Base-by-base conservation (phyloP, 129 eudicot species). In the Arctium minus region DNA sequence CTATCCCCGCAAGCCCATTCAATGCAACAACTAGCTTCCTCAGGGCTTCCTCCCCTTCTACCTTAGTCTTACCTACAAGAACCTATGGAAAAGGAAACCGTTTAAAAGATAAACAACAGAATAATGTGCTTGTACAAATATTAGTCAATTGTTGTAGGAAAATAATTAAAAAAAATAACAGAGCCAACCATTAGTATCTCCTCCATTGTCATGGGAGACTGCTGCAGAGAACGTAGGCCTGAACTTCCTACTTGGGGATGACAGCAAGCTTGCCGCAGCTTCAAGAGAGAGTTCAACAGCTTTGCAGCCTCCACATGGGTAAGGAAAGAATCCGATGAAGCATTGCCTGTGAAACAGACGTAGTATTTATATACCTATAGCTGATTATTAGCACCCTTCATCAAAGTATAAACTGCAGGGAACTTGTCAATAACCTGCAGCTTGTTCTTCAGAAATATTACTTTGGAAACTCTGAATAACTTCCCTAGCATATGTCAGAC, bases 231-330 rank as follows among this genome's bases (percentile, higher is more conserved):
- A 72, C 97, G 97, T 79, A 96, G 76, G 71, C 99, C 99, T 73
- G 97, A 93, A 86, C 97, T 92, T 82, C 99, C 99, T 42, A 96
- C 97, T 92, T 96, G 99, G 82, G 99, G 99, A 86, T 96, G 99
- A 82, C 99, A 96, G 70, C 99, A 96, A 40, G 99, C 99, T 89
- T 96, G 97, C 38, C 99, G 91, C 86, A 96, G 92, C 91, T 96
- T 96, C 89, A 96, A 83, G 81, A 96, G 97, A 40, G 99, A 93
- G 81, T 91, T 96, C 81, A 96, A 87, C 48, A 96, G 87, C 91
- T 96, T 96, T 75, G 97, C 90, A 82, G 97, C 95, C 84, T 96
- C 99, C 77, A 67, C 76, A 84, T 91, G 92, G 79, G 93, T 93
- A 77, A 96, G 84, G 27, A 88, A 80, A 76, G 84, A 82, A 82